phyloP scores from a whole-genome alignment of 1,284 basidiomycete genomes.

The Rhodotorula sp. region DNA sequence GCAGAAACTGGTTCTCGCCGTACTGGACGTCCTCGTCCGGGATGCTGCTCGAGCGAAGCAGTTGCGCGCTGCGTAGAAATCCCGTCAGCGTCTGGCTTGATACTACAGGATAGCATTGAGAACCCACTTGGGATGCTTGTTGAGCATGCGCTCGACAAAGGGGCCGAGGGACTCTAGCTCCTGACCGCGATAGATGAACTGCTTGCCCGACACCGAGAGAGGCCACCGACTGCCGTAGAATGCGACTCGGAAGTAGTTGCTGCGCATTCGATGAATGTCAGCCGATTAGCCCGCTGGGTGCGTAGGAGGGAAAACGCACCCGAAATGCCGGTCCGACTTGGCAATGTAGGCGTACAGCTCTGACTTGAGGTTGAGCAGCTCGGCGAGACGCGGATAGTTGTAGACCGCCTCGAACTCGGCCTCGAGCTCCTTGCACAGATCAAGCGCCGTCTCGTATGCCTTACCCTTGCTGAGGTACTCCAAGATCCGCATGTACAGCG shows the following conservation, averaged over 20 bases:
- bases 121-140: constrained; percentile 73
- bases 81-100: background rate
- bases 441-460: constrained; percentile 91
- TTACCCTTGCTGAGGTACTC: constrained; percentile 71
- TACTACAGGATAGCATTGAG: constrained; percentile 44
- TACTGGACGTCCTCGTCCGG: constrained; percentile 77
- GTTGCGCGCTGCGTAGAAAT: constrained; percentile 55
- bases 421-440: constrained; percentile 78
- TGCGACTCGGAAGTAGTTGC: constrained; percentile 86
- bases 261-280: background rate
- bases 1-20: constrained; percentile 80
- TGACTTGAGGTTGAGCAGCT: constrained; percentile 81
- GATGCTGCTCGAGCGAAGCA: constrained; percentile 73
- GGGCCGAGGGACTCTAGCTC: constrained; percentile 81
- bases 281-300: background rate
- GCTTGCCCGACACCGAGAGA: constrained; percentile 74
- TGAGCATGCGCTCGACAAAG: constrained; percentile 88
- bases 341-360: constrained; percentile 49
- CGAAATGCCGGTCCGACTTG: constrained; percentile 41
- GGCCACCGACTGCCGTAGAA: constrained; percentile 87
- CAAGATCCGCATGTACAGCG: constrained; percentile 50
- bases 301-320: constrained; percentile 18
- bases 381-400: constrained; percentile 79
- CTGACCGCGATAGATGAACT: constrained; percentile 86
- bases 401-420: constrained; percentile 83